These are phyloP conservation scores for Malus sylvestris DNA, from an alignment of 306 rosid genomes.

Conservation along the genomic window DNA sequence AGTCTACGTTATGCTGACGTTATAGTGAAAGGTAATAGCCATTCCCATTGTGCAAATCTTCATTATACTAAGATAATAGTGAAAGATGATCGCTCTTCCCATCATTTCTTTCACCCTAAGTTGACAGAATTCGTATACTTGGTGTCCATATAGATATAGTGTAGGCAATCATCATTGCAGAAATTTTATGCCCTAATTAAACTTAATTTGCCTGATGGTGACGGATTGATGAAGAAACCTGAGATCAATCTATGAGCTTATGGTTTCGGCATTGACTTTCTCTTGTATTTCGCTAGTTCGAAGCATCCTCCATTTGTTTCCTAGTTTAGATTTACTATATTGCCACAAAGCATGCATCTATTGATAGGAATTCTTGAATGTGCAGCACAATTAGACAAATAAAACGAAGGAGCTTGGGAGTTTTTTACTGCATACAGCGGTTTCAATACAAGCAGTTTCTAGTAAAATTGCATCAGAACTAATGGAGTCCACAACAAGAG, in stretches of 20 bases:
- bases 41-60: not conserved
- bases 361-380: not conserved
- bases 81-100: not conserved
- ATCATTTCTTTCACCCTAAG: not conserved
- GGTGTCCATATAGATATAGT: not conserved
- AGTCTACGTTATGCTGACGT: not conserved
- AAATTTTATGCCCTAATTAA: not conserved
- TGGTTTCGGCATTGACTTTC: not conserved
- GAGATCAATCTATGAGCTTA: not conserved
- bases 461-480: constrained; percentile 28
- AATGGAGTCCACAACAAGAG: constrained; percentile 22
- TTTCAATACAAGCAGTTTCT: constrained; percentile 36
- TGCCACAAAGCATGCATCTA: not conserved
- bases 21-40: not conserved
- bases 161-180: not conserved
- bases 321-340: not conserved
- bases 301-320: not conserved
- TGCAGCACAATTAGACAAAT: not conserved
- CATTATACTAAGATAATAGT: not conserved
- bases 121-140: not conserved
- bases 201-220: not conserved
- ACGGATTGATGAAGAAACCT: not conserved
- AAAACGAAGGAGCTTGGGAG: constrained; percentile 11
- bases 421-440: constrained; percentile 21
- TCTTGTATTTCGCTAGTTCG: not conserved